Evolutionary conservation across 2,329 filamentous ascomycete genomes (phyloP).

Genomic region (Macroventuria anomochaeta): DNA sequence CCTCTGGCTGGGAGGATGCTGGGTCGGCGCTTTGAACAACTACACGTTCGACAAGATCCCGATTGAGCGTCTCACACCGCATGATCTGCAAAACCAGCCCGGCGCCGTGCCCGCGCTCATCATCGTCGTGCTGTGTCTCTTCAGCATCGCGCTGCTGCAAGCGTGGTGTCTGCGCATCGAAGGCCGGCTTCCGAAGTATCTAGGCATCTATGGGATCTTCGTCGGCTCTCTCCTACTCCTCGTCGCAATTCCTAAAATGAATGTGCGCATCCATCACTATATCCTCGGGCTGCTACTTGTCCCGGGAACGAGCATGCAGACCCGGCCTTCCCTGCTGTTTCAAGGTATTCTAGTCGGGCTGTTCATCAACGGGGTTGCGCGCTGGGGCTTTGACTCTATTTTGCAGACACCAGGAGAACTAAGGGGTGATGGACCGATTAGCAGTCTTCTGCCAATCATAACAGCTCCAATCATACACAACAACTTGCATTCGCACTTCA

Average conservation of each 20-base stretch:
- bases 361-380: conserved; percentile 90
- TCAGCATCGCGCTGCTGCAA: conserved; percentile 74
- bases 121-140: conserved; percentile 74
- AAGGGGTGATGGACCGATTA: conserved; percentile 60
- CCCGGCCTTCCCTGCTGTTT: conserved; percentile 80
- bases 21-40: conserved; percentile 91
- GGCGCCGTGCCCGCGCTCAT: conserved; percentile 84
- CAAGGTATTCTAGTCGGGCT: conserved; percentile 89
- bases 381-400: conserved; percentile 92
- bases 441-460: conserved; percentile 64
- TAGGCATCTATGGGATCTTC: conserved; percentile 78
- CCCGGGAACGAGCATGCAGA: conserved; percentile 88
- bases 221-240: conserved; percentile 70
- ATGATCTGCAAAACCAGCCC: conserved; percentile 87
- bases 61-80: conserved; percentile 86
- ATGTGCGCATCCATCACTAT: conserved; percentile 92
- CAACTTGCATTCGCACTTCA: conserved; percentile 53
- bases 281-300: conserved; percentile 86
- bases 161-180: conserved; percentile 87
- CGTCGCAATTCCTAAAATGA: conserved; percentile 75
- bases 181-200: conserved; percentile 77
- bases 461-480: conserved; percentile 50
- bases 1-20: conserved; percentile 87
- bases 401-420: conserved; percentile 81
- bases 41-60: conserved; percentile 96